Evolutionary conservation across 23 red algal species (phyloP).

Genomic region (Gracilaria vermiculophylla): DNA sequence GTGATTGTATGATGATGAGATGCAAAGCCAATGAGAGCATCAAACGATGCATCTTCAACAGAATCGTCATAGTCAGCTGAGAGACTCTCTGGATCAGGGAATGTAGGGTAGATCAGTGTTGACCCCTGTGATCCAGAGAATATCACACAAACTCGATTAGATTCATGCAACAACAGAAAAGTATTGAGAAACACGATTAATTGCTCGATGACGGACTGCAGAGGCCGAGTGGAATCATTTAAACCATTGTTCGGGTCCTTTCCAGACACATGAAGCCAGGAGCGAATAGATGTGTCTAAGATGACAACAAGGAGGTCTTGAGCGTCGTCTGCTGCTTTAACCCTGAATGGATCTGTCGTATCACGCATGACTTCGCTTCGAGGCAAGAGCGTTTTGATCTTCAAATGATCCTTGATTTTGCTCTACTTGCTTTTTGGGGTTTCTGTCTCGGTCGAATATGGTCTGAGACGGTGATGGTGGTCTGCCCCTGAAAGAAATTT

Average conservation of each 20-base stretch:
- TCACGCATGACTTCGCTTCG: constrained; percentile 16
- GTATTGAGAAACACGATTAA: constrained; percentile 65
- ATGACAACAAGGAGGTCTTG: constrained; percentile 49
- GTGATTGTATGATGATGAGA: neutral
- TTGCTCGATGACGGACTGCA: constrained; percentile 43
- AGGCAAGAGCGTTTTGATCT: neutral
- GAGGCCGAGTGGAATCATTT: neutral
- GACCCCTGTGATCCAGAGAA: neutral
- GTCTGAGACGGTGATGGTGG: no score
- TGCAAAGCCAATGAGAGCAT: neutral
- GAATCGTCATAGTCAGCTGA: constrained; percentile 27
- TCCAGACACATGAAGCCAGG: constrained; percentile 14
- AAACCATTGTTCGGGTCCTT: neutral
- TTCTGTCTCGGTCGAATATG: no score
- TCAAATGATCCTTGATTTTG: no score
- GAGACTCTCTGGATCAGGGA: constrained; percentile 21
- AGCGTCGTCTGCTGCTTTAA: constrained; percentile 57
- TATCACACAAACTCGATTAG: constrained; percentile 62
- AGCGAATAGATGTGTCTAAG: constrained; percentile 39
- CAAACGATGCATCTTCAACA: constrained; percentile 24
- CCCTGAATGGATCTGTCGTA: constrained; percentile 17
- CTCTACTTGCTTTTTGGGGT: no score
- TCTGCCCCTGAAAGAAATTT: no score
- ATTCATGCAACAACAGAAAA: constrained; percentile 68
- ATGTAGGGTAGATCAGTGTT: constrained; percentile 30